Conservation (phyloP, 108 stramenopile genomes). For the Nannochloropsis oceanica region DNA sequence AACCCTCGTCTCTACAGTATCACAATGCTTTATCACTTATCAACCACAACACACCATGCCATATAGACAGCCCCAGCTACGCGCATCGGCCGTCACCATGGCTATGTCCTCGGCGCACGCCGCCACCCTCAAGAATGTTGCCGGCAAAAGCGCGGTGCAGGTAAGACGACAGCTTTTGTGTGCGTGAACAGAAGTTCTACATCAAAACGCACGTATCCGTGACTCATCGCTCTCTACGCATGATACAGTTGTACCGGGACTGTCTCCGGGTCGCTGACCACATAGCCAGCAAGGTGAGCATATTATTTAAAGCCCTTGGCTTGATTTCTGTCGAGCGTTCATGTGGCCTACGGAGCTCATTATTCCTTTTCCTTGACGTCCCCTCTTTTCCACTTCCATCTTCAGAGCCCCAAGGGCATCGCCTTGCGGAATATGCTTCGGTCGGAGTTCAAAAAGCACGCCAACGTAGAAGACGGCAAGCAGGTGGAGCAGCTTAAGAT, state of each 20-base stretch:
- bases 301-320: background rate
- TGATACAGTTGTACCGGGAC: slow-evolving; percentile 21
- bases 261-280: slow-evolving; percentile 24
- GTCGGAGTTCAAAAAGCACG: slow-evolving; percentile 21
- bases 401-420: slow-evolving; percentile 23
- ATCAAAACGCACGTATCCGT: too few species aligned
- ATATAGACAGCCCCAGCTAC: too few species aligned
- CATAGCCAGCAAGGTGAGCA: slow-evolving; percentile 20
- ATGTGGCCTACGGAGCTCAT: background rate
- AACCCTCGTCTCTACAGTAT: too few species aligned
- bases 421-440: slow-evolving; percentile 13
- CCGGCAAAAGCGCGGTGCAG: background rate
- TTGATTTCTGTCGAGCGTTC: background rate
- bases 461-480: slow-evolving; percentile 2
- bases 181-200: too few species aligned
- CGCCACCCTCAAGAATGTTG: background rate
- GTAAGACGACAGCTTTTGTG: background rate
- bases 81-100: background rate
- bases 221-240: background rate
- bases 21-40: too few species aligned
- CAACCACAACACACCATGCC: too few species aligned
- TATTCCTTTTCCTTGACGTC: background rate
- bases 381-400: background rate
- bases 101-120: background rate
- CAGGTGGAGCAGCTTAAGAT: slow-evolving; percentile 17